A percentile compares a stretch with the other conserved stretches of the same genome.
These are phyloP conservation scores for Durusdinium trenchii DNA, from an alignment of 73 alveolate species.

Conservation along the genomic window DNA sequence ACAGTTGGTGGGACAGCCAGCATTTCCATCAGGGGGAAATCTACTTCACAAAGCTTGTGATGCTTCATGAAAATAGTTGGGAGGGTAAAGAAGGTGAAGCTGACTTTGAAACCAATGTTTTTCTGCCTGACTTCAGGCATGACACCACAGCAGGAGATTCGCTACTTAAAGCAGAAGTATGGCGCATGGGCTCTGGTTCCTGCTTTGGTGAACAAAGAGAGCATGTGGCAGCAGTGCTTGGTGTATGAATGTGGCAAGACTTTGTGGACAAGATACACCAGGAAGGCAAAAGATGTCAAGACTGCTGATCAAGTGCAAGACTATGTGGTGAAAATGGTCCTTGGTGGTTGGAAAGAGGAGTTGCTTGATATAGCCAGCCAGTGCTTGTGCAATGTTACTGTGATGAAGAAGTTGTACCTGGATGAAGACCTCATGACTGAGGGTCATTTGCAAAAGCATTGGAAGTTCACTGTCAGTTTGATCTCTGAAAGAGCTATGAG, in stretches of 20 bases:
- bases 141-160: neutral
- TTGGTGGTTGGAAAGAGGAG: neutral
- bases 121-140: neutral
- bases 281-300: neutral
- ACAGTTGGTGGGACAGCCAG: neutral
- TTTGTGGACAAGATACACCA: neutral
- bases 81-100: neutral
- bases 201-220: neutral
- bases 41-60: neutral
- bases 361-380: neutral
- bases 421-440: neutral
- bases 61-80: neutral
- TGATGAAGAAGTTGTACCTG: neutral
- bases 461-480: neutral
- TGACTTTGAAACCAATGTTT: neutral
- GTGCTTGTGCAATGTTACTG: neutral
- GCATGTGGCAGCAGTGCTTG: neutral
- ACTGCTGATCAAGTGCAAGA: neutral
- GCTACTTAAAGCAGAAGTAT: neutral
- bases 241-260: neutral
- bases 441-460: neutral
- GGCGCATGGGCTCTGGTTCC: neutral
- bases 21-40: neutral
- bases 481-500: neutral
- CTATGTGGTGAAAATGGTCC: neutral